phyloP scores from a whole-genome alignment of 1,284 basidiomycete species.

The Puccinia horiana region DNA sequence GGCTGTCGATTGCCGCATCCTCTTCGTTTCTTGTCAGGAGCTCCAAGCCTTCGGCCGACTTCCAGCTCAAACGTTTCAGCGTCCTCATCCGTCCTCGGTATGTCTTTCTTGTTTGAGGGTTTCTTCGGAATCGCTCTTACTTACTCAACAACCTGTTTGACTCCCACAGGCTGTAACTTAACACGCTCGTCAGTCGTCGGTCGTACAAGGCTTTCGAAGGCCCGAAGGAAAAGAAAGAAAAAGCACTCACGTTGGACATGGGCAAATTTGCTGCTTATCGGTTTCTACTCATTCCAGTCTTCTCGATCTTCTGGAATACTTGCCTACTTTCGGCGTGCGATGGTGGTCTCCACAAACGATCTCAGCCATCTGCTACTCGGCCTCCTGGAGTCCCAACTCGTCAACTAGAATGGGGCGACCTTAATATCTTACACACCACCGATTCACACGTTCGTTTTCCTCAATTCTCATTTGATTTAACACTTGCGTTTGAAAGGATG shows the following conservation, averaged over 20 bases:
- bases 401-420: slow-evolving; percentile 72
- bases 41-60: too few relatives aligned
- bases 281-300: neutral
- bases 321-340: neutral
- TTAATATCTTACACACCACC: slow-evolving; percentile 77
- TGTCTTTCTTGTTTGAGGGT: too few relatives aligned
- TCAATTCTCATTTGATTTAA: neutral
- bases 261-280: neutral
- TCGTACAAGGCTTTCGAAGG: neutral
- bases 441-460: slow-evolving; percentile 67
- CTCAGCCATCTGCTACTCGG: slow-evolving; percentile 31
- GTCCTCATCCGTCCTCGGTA: too few relatives aligned
- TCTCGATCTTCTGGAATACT: neutral
- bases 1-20: too few relatives aligned
- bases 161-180: too few relatives aligned
- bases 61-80: too few relatives aligned
- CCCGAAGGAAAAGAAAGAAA: neutral
- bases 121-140: too few relatives aligned
- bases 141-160: too few relatives aligned
- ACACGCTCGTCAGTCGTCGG: neutral
- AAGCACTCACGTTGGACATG: neutral
- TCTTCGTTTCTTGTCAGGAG: too few relatives aligned
- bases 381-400: slow-evolving; percentile 51
- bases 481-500: neutral
- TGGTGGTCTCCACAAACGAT: slow-evolving; percentile 22